Evolutionary conservation across 2,329 filamentous ascomycete genomes (phyloP).

Genomic region (Aspergillus fumigatus): DNA sequence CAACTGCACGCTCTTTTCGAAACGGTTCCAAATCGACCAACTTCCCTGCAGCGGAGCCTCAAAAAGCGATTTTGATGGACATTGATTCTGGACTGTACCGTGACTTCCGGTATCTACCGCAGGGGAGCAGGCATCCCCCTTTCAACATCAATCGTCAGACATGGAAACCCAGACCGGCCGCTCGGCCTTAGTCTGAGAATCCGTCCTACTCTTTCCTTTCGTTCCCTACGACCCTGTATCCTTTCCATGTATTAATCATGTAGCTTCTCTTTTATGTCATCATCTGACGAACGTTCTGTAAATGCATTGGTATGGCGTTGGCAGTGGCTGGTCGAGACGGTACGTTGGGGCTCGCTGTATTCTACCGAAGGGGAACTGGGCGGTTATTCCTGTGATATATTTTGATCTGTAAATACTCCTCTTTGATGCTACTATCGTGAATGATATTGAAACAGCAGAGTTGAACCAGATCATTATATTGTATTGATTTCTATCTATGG

Average conservation of each 20-base stretch:
- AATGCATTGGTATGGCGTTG: slow-evolving; percentile 32
- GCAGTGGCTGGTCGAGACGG: slow-evolving; percentile 3
- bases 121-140: slow-evolving; percentile 29
- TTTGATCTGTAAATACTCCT: neutral
- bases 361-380: neutral
- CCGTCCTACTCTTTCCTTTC: slow-evolving; percentile 4
- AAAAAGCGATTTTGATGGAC: slow-evolving; percentile 44
- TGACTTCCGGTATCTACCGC: slow-evolving; percentile 23
- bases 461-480: neutral
- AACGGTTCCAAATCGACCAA: slow-evolving; percentile 24
- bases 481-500: neutral
- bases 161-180: slow-evolving; percentile 31
- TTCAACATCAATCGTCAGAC: slow-evolving; percentile 28
- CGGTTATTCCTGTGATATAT: neutral
- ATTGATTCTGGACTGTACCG: slow-evolving; percentile 34
- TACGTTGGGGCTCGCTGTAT: neutral
- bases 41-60: slow-evolving; percentile 35
- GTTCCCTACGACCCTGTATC: slow-evolving; percentile 8
- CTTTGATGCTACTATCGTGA: neutral
- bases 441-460: neutral
- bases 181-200: slow-evolving; percentile 19
- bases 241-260: slow-evolving; percentile 7
- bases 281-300: slow-evolving; percentile 17
- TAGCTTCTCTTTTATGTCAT: slow-evolving; percentile 13
- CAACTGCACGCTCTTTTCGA: slow-evolving; percentile 20